These are phyloP conservation scores for Candida tallmaniae DNA, from an alignment of 805 yeast genomes.

Conservation along the genomic window DNA sequence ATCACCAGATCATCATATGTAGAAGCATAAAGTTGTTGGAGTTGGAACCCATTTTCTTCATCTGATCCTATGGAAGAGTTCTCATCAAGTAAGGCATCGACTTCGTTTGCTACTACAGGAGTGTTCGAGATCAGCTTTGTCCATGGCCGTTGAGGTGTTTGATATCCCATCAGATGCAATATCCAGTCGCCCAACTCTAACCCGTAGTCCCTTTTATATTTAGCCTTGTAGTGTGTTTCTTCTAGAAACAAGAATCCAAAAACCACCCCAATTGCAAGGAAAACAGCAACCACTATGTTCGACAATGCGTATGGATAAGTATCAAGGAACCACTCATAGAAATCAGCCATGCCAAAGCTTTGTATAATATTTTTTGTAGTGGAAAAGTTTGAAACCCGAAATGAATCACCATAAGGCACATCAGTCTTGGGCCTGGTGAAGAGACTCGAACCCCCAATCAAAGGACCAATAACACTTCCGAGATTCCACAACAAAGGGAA, in stretches of 20 bases:
- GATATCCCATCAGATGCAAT: slow-evolving; percentile 20
- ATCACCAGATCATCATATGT: slow-evolving; percentile 4
- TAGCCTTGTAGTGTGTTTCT: slow-evolving; percentile 27
- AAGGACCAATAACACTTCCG: slow-evolving; percentile 59
- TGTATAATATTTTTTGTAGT: neutral
- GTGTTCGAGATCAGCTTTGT: slow-evolving; percentile 1
- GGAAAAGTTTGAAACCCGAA: neutral
- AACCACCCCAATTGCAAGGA: slow-evolving; percentile 22
- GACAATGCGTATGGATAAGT: slow-evolving; percentile 37
- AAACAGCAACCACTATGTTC: slow-evolving; percentile 28
- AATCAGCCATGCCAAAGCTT: slow-evolving; percentile 3
- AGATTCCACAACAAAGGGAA: slow-evolving; percentile 59
- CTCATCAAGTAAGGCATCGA: neutral
- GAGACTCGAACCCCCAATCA: slow-evolving; percentile 48
- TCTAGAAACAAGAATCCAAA: slow-evolving; percentile 33
- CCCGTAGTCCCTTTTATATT: slow-evolving; percentile 25
- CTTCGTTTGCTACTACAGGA: neutral
- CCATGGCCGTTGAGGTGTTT: slow-evolving; percentile 29
- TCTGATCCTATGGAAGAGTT: slow-evolving; percentile 1
- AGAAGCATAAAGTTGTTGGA: slow-evolving; percentile 9
- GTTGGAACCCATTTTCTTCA: slow-evolving; percentile 4
- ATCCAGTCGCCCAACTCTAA: slow-evolving; percentile 35
- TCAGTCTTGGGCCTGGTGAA: slow-evolving; percentile 40
- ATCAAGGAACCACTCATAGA: slow-evolving; percentile 24
- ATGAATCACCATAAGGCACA: slow-evolving; percentile 3